Evolutionary conservation across 2,329 filamentous ascomycete genomes (phyloP), one percentile per base, ranked within the genome.

Genomic region (Hawksworthiomyces lignivorus): DNA sequence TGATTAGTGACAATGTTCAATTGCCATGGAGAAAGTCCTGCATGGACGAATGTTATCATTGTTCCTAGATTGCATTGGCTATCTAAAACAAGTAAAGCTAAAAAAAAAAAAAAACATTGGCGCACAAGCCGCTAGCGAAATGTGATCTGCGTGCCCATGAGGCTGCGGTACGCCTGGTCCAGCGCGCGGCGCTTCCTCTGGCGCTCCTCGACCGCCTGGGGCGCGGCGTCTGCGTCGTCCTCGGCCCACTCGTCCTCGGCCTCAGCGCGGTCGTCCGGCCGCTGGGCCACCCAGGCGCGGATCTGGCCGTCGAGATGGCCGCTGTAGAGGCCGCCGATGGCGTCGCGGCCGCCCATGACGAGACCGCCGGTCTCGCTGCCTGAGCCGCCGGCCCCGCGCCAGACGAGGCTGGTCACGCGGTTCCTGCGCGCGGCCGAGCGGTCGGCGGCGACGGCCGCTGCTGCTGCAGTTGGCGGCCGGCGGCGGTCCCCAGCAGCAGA

Each of bases 301-400:
- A 97, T 90, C 39, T 82, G 82, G 0, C 90, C 90, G 56, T 96
- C 87, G 4, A 82, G 71, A 54, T 95, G 87, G 2, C 80, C 83
- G 40, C 87, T 92, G 62, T 87, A 94, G 44, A 96, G 55, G 8
- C 66, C 71, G 1, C 74, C 74, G 5, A 69, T 51, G 17, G 66
- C 67, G 47, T 70, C 74, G 3, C 59, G 64, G 3, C 73, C 74
- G 4, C 75, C 75, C 67, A 76, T 73, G 50, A 83, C 80, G 1
- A 82, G 58, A 0, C 77, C 79, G 7, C 69, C 69, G 4, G 70
- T 70, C 3, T 50, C 40, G 2, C 67, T 65, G 12, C 73, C 72
- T 18, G 73, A 70, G 24, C 86, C 84, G 1, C 76, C 73, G 4
- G 69, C 64, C 2, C 74, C 72, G 41, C 75, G 66, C 87, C 88